Conservation (phyloP, 768 basidiomycete species). For the Punctularia strigosozonata region DNA sequence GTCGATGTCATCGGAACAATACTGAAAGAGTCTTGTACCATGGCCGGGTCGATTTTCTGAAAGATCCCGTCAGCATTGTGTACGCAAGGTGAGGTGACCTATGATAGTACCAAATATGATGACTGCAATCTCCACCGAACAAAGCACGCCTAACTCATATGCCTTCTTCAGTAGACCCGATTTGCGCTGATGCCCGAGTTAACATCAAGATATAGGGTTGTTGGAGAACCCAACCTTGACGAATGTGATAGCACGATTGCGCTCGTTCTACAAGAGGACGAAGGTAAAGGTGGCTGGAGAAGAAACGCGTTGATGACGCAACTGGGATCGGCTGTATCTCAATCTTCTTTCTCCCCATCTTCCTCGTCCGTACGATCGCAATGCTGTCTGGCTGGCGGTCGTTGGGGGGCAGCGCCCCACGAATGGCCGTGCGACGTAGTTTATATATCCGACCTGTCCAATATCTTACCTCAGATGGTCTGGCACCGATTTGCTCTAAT, state of each 20-base stretch:
- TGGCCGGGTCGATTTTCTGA: neutral
- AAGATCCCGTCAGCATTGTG: neutral
- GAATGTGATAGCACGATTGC: neutral
- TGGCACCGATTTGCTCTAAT: too few relatives aligned
- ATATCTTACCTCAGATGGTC: too few relatives aligned
- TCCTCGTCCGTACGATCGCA: too few relatives aligned
- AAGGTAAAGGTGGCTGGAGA: neutral
- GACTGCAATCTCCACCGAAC: slow-evolving; percentile 1
- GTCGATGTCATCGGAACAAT: neutral
- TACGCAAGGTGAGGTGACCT: neutral
- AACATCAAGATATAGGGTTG: neutral
- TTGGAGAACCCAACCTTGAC: neutral
- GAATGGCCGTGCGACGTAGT: too few relatives aligned
- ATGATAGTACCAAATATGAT: neutral
- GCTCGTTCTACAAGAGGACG: neutral
- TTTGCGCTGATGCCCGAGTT: neutral
- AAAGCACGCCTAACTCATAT: slow-evolving; percentile 1
- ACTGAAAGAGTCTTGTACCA: neutral
- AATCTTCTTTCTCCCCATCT: slow-evolving; percentile 1
- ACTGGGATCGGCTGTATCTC: neutral
- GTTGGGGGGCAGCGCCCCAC: too few relatives aligned
- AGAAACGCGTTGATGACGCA: neutral
- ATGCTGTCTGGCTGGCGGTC: too few relatives aligned
- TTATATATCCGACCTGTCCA: too few relatives aligned
- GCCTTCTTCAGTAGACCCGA: neutral